phyloP scores from a whole-genome alignment of 83 land plant species.

The Larix sibirica region DNA sequence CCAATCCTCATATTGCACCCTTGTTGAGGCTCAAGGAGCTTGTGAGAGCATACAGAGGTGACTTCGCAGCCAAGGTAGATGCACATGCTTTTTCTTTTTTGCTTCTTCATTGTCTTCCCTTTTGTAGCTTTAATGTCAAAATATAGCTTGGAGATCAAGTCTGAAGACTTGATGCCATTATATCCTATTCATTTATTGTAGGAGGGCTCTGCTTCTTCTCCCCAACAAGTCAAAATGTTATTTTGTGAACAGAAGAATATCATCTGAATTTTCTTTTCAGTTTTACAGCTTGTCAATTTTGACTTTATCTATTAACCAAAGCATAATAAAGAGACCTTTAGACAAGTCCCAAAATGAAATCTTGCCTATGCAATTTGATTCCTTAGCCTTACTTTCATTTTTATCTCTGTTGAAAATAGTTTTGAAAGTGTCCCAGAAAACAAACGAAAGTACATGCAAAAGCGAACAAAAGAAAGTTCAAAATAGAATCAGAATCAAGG shows the following conservation, averaged over 20 bases:
- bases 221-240: neutral
- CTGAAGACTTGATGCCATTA: neutral
- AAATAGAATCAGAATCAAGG: neutral
- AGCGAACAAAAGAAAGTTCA: neutral
- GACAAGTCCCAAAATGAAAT: no score
- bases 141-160: neutral
- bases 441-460: neutral
- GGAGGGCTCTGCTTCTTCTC: neutral
- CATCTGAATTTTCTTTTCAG: neutral
- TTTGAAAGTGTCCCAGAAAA: neutral
- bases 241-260: neutral
- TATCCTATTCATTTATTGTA: neutral
- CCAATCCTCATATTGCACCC: conserved; percentile 97
- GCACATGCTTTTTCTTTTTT: neutral
- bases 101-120: neutral
- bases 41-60: conserved; percentile 88
- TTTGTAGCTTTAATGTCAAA: neutral
- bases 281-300: neutral
- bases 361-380: neutral
- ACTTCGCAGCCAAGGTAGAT: conserved; percentile 95
- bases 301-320: neutral
- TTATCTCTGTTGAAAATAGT: neutral
- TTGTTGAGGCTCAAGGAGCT: conserved; percentile 86
- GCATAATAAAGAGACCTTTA: no score
- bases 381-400: neutral